Conservation (phyloP, 495 filamentous ascomycete genomes). For the Tricharina praecox region DNA sequence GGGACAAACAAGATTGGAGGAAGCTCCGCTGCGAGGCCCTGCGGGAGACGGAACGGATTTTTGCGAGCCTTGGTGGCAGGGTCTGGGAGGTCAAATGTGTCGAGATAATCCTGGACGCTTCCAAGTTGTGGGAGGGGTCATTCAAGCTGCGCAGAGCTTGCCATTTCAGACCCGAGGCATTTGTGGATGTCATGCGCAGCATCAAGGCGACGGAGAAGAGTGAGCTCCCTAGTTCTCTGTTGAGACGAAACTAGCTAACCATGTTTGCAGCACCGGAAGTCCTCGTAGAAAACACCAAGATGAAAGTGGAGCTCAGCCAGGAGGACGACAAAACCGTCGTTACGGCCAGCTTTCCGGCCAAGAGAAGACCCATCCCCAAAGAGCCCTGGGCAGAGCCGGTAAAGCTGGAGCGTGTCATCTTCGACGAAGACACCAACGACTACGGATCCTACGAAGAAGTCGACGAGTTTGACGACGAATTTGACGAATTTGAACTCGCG, state of each 20-base stretch:
- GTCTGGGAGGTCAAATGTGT: conserved; percentile 10
- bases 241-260: too few relatives aligned
- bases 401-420: background rate
- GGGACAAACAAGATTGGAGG: background rate
- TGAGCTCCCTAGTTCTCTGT: too few relatives aligned
- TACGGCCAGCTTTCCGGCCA: background rate
- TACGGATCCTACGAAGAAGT: too few relatives aligned
- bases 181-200: background rate
- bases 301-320: background rate
- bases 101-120: conserved; percentile 8
- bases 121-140: conserved; percentile 12
- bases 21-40: background rate
- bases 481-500: conserved; percentile 1
- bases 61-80: background rate
- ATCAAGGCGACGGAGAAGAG: background rate
- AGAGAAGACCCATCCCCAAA: background rate
- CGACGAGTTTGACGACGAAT: too few relatives aligned
- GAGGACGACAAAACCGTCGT: background rate
- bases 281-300: background rate
- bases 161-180: conserved; percentile 14
- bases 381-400: background rate
- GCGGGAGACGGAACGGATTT: background rate
- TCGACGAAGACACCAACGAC: too few relatives aligned
- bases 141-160: conserved; percentile 14
- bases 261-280: background rate